Base-by-base conservation (phyloP, 306 rosid genomes). In the Malus asiatica region DNA sequence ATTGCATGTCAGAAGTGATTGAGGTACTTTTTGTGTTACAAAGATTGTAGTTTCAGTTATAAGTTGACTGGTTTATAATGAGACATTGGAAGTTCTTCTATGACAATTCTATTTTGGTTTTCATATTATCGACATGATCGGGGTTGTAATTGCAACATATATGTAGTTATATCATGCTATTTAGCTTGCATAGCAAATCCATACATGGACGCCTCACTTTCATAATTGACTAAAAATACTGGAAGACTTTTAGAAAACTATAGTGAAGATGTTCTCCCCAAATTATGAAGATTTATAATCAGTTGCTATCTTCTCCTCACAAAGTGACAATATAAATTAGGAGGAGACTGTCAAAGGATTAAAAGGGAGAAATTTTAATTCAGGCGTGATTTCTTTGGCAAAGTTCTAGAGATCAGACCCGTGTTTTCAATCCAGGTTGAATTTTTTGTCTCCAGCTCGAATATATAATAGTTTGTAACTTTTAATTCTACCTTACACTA, bases 1-100 rank as follows among this genome's bases (percentile, higher is more conserved):
- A 76, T 95, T 86, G 96, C 97, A 69, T 95, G 98, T 85, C 97
- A 92, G 84, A 95, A 89, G 86, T 97, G 97, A 65, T 80, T 89
- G 75, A 89, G 98, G 98, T 92, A 79, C 76, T 73, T 78, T 78
- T 81, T 68, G 4, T 52, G 42, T 44, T 73, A 51, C 62, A 38
- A 46, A 79, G 66, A 70, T 69, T 73, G 73, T 67, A 51, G 78
- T 30, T 74, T 64, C 79, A 76, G 76, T 57, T 60, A 23, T 51
- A 44, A 59, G 35, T 33, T 33, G 1, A 33, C 74, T 66, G 62
- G 64, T 73, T 62, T 64, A 35, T 61, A 68, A 65, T 52, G 30
- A 72, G 81, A 30, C 48, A 38, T 73, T 73, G 8, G 42, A 18
- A 42, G 51, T 18, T 30, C 45, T 60, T 15, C 23, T 8, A 16